Evolutionary conservation across 345 rosid genomes (phyloP), one percentile per base, ranked within the genome.

Genomic region (Cardamine resedifolia): DNA sequence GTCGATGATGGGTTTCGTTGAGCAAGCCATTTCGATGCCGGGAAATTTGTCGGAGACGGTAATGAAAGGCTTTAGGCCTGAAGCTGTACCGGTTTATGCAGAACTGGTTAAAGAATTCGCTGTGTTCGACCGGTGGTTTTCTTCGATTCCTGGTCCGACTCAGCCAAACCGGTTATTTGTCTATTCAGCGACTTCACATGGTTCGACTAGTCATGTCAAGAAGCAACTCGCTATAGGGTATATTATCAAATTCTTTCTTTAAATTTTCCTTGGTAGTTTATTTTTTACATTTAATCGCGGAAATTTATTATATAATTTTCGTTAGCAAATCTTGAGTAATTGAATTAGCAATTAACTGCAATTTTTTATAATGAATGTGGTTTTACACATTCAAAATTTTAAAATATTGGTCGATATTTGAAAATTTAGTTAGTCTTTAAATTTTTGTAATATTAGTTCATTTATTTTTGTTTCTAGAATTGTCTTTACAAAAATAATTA

Each of bases 141-240:
- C 92, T 66, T 89, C 98, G 3, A 91, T 94, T 43, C 97, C 98
- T 7, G 98, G 98, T 48, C 98, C 98, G 16, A 94, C 97, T 14
- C 98, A 94, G 73, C 98, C 98, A 43, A 94, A 94, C 67, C 85
- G 98, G 73, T 77, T 94, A 10, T 91, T 89, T 31, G 91, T 87
- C 8, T 94, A 94, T 65, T 94, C 98, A 3, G 97, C 96, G 30
- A 91, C 97, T 20, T 94, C 98, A 18, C 98, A 91, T 77, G 98
- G 98, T 71, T 83, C 98, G 15, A 94, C 96, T 14, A 83, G 96
- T 59, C 98, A 91, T 76, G 85, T 86, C 33, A 85, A 80, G 82
- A 89, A 82, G 80, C 92, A 86, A 31, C 82, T 91, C 41, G 96
- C 90, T 33, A 33, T 16, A 11, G 98, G 98, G 50, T 94, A 90